phyloP scores from a whole-genome alignment of 2,329 filamentous ascomycete species.

The Davidsoniella eucalypti region DNA sequence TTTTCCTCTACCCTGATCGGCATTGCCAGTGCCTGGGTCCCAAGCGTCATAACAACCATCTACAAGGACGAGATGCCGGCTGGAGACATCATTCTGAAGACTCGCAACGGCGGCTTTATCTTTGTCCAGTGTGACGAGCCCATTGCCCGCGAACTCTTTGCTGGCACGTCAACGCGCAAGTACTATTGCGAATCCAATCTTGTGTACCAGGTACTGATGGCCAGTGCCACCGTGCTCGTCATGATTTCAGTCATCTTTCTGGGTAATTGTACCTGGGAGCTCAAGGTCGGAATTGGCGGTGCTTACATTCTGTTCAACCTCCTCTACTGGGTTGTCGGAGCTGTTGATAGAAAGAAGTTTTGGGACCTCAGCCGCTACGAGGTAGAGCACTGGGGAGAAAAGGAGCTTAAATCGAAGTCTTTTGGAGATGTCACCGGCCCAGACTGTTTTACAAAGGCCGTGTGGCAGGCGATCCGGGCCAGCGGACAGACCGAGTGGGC shows the following conservation, averaged over 20 bases:
- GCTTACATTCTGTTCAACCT: slow-evolving; percentile 44
- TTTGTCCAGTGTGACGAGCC: slow-evolving; percentile 41
- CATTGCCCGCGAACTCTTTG: slow-evolving; percentile 45
- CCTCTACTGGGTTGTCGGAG: slow-evolving; percentile 39
- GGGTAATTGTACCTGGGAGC: slow-evolving; percentile 44
- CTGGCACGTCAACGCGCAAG: slow-evolving; percentile 41
- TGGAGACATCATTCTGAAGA: slow-evolving; percentile 45
- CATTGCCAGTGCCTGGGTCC: slow-evolving; percentile 40
- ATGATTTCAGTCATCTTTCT: slow-evolving; percentile 45
- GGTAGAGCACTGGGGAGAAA: slow-evolving; percentile 23
- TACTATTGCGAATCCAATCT: slow-evolving; percentile 30
- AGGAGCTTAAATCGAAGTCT: background rate
- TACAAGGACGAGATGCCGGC: slow-evolving; percentile 31
- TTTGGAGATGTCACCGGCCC: background rate
- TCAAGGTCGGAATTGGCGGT: slow-evolving; percentile 40
- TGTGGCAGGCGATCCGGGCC: slow-evolving; percentile 43
- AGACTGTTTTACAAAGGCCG: slow-evolving; percentile 32
- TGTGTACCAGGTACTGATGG: slow-evolving; percentile 38
- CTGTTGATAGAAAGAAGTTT: slow-evolving; percentile 31
- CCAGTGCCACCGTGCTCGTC: slow-evolving; percentile 38
- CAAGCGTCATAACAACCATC: slow-evolving; percentile 34
- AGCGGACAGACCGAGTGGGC: slow-evolving; percentile 38
- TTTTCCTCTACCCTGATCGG: slow-evolving; percentile 36
- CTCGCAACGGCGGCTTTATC: slow-evolving; percentile 42
- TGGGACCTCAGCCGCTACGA: slow-evolving; percentile 42